Conservation (phyloP, 2,329 filamentous ascomycete genomes). For the Aspergillus awamori region DNA sequence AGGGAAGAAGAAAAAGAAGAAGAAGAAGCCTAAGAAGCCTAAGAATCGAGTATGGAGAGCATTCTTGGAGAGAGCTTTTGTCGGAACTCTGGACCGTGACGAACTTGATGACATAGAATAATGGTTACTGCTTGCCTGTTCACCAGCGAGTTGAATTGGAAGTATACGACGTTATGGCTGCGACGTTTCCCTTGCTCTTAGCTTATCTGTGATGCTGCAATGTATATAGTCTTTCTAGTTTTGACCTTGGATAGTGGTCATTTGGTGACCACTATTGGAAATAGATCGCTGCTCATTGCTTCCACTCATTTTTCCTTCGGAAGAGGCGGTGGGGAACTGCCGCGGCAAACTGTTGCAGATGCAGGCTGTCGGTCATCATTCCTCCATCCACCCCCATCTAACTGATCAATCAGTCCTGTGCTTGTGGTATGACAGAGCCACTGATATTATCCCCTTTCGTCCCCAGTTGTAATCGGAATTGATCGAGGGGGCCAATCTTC, state of each 20-base stretch:
- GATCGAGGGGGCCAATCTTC: not conserved
- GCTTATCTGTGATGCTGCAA: not conserved
- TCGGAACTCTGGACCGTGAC: conserved; percentile 68
- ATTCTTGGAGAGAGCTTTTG: conserved; percentile 78
- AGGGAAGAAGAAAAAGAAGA: conserved; percentile 46
- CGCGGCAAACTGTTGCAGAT: not conserved
- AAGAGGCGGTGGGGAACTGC: conserved; percentile 3
- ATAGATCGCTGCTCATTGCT: not conserved
- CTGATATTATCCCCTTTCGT: not conserved
- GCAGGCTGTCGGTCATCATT: not conserved
- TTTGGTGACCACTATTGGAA: not conserved
- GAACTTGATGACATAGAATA: conserved; percentile 56
- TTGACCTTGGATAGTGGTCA: not conserved
- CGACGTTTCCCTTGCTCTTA: not conserved
- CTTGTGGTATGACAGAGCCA: not conserved
- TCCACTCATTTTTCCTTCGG: not conserved
- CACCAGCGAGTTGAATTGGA: not conserved
- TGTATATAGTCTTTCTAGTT: conserved; percentile 4
- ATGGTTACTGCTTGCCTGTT: conserved; percentile 4
- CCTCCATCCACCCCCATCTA: not conserved
- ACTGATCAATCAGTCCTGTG: not conserved
- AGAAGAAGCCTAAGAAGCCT: conserved; percentile 34
- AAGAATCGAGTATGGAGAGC: conserved; percentile 72
- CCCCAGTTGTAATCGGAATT: not conserved
- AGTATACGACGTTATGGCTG: conserved; percentile 7